Evolutionary conservation across 306 rosid genomes (phyloP), one percentile per base, ranked within the genome.

Genomic region (Erythrophleum fordii): DNA sequence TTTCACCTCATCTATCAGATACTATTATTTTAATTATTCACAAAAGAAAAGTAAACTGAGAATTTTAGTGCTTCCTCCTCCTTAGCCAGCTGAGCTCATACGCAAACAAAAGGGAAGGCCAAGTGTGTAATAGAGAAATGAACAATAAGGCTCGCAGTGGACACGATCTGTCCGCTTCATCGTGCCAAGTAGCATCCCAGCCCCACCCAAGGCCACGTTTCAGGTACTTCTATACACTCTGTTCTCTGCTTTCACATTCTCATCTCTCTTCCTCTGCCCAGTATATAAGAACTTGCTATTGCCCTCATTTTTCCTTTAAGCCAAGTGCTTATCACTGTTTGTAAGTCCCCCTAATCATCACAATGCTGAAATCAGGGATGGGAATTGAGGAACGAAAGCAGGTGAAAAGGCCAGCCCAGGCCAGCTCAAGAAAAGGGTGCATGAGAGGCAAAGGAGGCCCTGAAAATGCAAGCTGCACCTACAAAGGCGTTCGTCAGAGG

Each of bases 401-500:
- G 56, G 53, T 35, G 78, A 89, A 81, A 78, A 83, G 65, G 61
- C 66, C 93, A 3, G 85, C 89, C 0, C 97, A 91, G 14, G 95
- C 97, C 1, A 90, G 89, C 65, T 91, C 99, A 0, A 84, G 97
- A 58, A 95, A 95, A 65, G 99, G 97, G 11, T 95, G 97, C 14
- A 95, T 95, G 99, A 82, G 92, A 72, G 99, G 97, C 6, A 95
- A 95, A 61, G 99, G 99, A 3, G 99, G 97, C 31, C 99, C 99
- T 0, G 93, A 93, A 29, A 95, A 95, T 11, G 93, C 99, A 0
- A 76, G 59, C 37, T 95, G 99, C 90, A 83, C 94, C 72, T 95
- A 83, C 90, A 95, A 91, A 35, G 99, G 99, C 2, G 99, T 95
- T 7, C 85, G 99, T 1, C 99, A 95, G 80, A 85, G 99, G 69